Conservation (phyloP, 257 asterid species). For the Nicotiana benthamiana region DNA sequence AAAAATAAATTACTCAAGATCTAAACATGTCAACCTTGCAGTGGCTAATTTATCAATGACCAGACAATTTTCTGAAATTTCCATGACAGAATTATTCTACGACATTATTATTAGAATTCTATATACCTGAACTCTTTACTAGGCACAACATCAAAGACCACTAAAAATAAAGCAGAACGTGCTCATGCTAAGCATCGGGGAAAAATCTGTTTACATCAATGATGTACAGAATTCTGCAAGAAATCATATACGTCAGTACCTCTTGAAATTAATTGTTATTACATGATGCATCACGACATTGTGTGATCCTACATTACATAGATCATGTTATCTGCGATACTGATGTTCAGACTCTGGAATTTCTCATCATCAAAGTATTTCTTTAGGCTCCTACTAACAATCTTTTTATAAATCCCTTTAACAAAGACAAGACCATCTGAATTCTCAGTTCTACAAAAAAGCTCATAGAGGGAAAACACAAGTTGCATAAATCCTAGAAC, state of each 20-base stretch:
- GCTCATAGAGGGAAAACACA: not conserved
- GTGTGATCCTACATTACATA: not conserved
- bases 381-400: not conserved
- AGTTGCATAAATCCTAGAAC: not conserved
- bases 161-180: not conserved
- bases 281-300: not conserved
- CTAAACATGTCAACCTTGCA: not conserved
- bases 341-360: not conserved
- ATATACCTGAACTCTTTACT: not conserved
- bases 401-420: not conserved
- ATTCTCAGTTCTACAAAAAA: not conserved
- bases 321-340: not conserved
- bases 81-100: not conserved
- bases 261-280: not conserved
- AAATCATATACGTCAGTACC: not conserved
- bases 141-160: not conserved
- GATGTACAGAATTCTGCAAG: not conserved
- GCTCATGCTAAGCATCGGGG: not conserved
- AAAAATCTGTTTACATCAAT: not conserved
- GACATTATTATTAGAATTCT: not conserved
- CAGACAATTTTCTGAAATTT: not conserved
- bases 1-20: not conserved
- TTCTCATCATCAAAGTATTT: not conserved
- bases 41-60: not conserved
- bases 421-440: not conserved